Evolutionary conservation across 495 filamentous ascomycete species (phyloP), one percentile per base, ranked within the genome.

Genomic region (Lepidopterella palustris): DNA sequence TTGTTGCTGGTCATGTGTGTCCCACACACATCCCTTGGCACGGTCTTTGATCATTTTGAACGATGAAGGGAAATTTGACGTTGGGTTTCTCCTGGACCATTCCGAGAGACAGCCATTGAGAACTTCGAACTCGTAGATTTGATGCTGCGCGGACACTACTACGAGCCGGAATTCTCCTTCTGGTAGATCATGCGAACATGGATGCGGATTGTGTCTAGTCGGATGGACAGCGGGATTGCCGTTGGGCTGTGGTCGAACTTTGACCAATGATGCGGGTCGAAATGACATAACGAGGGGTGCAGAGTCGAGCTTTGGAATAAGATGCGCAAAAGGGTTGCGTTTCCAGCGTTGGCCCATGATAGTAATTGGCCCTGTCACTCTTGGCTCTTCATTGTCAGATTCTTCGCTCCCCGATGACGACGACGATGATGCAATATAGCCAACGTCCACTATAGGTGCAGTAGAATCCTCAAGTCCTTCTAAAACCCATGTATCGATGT

Each of bases 61-160:
- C 29, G 87, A 80, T 5, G 75, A 76, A 0, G 92, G 93, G 20
- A 96, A 83, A 57, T 77, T 81, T 9, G 81, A 77, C 20, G 86
- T 82, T 8, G 88, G 86, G 71, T 97, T 96, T 5, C 86, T 79
- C 51, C 88, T 80, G 1, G 89, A 92, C 93, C 93, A 99, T 28
- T 88, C 79, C 0, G 86, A 86, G 9, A 96, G 75, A 9, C 78
- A 78, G 40, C 95, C 93, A 23, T 81, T 77, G 3, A 85, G 76
- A 45, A 89, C 80, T 57, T 92, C 81, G 71, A 96, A 87, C 32
- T 93, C 80, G 48, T 88, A 79, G 18, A 96, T 70, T 26, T 91
- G 81, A 58, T 90, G 86, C 51, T 84, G 77, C 20, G 86, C 82
- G 20, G 91, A 95, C 35, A 97, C 72, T 21, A 85, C 78, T 57